Evolutionary conservation across 2,329 filamentous ascomycete species (phyloP), one percentile per base, ranked within the genome.

Genomic region (Trichoderma harzianum): DNA sequence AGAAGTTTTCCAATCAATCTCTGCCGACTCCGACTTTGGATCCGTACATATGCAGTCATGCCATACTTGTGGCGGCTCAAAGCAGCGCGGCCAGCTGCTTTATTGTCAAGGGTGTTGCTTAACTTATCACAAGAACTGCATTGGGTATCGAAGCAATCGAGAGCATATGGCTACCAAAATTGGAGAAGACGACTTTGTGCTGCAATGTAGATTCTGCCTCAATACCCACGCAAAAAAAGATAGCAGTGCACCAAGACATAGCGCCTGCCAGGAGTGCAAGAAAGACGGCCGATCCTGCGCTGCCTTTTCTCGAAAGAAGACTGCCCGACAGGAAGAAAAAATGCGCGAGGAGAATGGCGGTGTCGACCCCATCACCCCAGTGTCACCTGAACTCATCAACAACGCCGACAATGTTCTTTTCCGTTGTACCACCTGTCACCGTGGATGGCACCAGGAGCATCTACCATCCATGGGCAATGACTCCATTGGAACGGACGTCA

Each of bases 91-190:
- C 1, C 85, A 88, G 51, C 84, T 99, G 28, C 87, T 99, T 39
- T 91, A 91, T 78, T 99, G 96, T 76, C 97, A 99, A 82, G 96
- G 96, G 34, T 99, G 96, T 79, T 94, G 91, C 2, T 85, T 91
- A 62, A 87, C 92, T 0, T 97, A 94, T 76, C 96, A 99, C 81
- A 93, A 93, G 79, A 83, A 83, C 53, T 99, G 96, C 78, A 85
- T 99, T 32, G 94, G 95, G 1, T 85, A 86, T 63, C 89, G 96
- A 64, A 88, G 87, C 66, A 84, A 80, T 14, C 88, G 96, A 73
- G 94, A 97, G n/a, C 96, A 98, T 79, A 83, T 96, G 43, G 93
- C 93, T 11, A 98, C 94, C 28, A 99, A 98, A 79, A 82, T 98
- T 67, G 90, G 86, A 2, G 85, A 91, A 1, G 89, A 91, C 2